Evolutionary conservation across 2,329 filamentous ascomycete genomes (phyloP).

Genomic region (Neophaeococcomyces mojaviensis): DNA sequence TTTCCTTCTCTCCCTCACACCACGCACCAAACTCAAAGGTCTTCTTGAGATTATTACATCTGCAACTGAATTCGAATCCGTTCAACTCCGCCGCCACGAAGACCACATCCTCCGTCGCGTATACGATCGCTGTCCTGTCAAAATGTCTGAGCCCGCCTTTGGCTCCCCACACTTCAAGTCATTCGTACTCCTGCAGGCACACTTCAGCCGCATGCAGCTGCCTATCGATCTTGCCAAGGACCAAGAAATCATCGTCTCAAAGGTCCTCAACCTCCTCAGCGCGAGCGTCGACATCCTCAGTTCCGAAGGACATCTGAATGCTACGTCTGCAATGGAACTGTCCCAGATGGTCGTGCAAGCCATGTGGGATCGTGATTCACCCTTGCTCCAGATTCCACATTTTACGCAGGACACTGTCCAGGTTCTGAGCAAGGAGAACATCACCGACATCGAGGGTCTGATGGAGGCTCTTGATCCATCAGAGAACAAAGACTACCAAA

Average conservation of each 20-base stretch:
- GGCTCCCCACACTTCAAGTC: constrained; percentile 98
- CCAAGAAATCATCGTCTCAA: constrained; percentile 78
- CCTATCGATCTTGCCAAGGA: constrained; percentile 94
- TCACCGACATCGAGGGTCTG: constrained; percentile 94
- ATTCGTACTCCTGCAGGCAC: constrained; percentile 91
- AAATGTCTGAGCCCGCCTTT: constrained; percentile 78
- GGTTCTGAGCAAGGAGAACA: constrained; percentile 38
- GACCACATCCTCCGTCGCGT: constrained; percentile 80
- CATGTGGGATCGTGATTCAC: constrained; percentile 97
- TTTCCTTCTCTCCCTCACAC: constrained; percentile 81
- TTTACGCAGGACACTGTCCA: constrained; percentile 71
- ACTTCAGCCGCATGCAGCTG: constrained; percentile 95
- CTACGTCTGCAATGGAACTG: constrained; percentile 98
- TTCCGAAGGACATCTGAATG: constrained; percentile 91
- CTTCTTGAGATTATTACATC: constrained; percentile 96
- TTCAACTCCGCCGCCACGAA: constrained; percentile 91
- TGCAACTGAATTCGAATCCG: constrained; percentile 89
- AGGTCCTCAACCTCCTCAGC: constrained; percentile 78
- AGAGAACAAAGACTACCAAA: constrained; percentile 74
- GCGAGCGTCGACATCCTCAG: constrained; percentile 92
- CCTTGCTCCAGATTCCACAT: constrained; percentile 95
- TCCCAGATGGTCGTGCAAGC: constrained; percentile 98
- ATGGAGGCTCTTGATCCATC: constrained; percentile 98
- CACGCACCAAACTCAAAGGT: constrained; percentile 88
- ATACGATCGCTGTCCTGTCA: constrained; percentile 89